Evolutionary conservation across 225 moss, liverwort and hornwort species (phyloP), one percentile per base, ranked within the genome.

Genomic region (Marchantia paleacea): DNA sequence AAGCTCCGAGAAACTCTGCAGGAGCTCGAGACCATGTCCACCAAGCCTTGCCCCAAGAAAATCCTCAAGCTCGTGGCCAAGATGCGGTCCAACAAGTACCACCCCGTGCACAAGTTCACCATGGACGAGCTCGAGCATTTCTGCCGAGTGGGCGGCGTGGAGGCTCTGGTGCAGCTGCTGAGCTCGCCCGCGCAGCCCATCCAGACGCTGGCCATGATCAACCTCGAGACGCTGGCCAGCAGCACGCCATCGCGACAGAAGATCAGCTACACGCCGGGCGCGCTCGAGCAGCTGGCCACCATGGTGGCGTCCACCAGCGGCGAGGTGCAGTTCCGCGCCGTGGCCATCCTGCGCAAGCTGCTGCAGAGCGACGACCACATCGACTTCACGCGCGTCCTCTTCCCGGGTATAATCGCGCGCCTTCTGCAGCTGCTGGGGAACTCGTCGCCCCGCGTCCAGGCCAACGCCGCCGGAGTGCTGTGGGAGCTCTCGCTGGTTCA

Each of bases 1-100:
- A 79, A 75, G 54, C 65, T 83, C 30, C 55, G 47, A 71, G 79
- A 75, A 16, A 52, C 72, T 51, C 74, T 83, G 5, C 83, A 61
- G 24, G 51, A 83, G 31, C 66, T 79, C 55, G 79, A 83, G 55
- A 54, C 61, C 10, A 16, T 54, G 26, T 48, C 73, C 49, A 31
- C 74, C 12, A 77, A 75, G 50, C 78, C 83, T 6, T 83, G 83
- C 25, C 83, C 83, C 29, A 83, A 58, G 64, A 78, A 64, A 52
- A 83, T 79, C 30, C 79, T 83, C 65, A 83, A 83, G 83, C 79
- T 75, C 11, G 83, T 83, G 30, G 83, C 83, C 20, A 83, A 57
- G 72, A 78, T 83, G 79, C 66, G 83, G 47, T 65, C 73, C 48
- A 83, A 66, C 66, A 79, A 72, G 79, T 74, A 79, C 69, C 30